Base-by-base conservation (phyloP, 768 basidiomycete species). In the Serendipita sp. region DNA sequence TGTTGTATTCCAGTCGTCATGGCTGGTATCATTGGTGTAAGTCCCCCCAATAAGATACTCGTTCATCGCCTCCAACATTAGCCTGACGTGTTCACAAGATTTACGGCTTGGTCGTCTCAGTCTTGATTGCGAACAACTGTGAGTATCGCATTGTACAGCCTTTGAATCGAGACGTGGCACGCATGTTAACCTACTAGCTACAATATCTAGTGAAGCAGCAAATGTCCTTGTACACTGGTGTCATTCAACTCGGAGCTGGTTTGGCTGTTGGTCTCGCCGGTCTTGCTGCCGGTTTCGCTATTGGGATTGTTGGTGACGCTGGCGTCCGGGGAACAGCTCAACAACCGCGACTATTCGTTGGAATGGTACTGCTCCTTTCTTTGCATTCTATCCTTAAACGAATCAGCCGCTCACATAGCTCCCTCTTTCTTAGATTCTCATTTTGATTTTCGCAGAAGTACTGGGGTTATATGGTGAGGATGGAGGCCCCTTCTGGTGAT, bases 21-120 rank as follows among this genome's bases (percentile, higher is more conserved):
- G 95, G 95, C 95, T 81, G 95, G 95, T 92, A 98, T 98, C 79
- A 96, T 98, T 78, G 95, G 90, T 74, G 95, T 98, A 70, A 69
- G 91, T 85, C 38, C 46, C 35, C 35, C 34, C 44, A 28, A 13
- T 23, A 63, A 38, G 11, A 11, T 28, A 15, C 41, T 64, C 46
- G 41, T 18, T 30, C 46, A 64, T 10, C 44, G 2, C 44, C 47
- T 23, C 36, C 34, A 28, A 69, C 11, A 15, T 65, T 2, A 3
- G 23, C 5, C 52, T 46, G 63, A 48, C 34, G 34, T 47, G 44
- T 13, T 38, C 7, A 18, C 3, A 58, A 91, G 93, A 92, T 91
- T 70, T 97, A 99, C 76, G 96, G 96, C 71, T 85, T 99, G 67
- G 96, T 99, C 75, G 95, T 99, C 56, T 94, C 93, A n/a, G 95